Evolutionary conservation across 1,284 basidiomycete species (phyloP).

Genomic region (Austroboletus novae-zelandiae): DNA sequence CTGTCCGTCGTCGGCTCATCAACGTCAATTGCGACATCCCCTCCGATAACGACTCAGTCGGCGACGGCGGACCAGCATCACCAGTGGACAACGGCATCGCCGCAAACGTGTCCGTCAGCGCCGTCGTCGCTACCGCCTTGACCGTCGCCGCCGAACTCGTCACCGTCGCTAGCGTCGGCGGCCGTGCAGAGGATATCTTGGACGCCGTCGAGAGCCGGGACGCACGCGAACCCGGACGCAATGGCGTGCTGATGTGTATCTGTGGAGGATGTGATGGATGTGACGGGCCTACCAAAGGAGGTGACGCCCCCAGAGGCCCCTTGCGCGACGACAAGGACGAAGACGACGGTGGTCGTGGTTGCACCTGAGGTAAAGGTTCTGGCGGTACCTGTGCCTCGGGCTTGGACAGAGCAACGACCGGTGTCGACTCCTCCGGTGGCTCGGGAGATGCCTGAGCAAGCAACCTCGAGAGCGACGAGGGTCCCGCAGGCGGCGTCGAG

Average conservation of each 20-base stretch:
- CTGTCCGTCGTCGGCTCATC: slow-evolving; percentile 47
- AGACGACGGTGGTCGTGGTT: slow-evolving; percentile 30
- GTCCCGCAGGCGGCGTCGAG: slow-evolving; percentile 64
- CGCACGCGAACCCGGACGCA: slow-evolving; percentile 65
- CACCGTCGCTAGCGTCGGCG: slow-evolving; percentile 52
- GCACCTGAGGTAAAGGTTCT: slow-evolving; percentile 1
- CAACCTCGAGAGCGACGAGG: slow-evolving; percentile 71
- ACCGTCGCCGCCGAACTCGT: slow-evolving; percentile 37
- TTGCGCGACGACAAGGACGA: slow-evolving; percentile 35
- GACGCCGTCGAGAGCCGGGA: slow-evolving; percentile 66
- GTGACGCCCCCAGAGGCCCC: slow-evolving; percentile 15
- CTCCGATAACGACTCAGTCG: slow-evolving; percentile 55
- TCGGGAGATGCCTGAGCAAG: slow-evolving; percentile 66
- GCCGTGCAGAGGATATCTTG: slow-evolving; percentile 55
- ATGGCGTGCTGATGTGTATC: slow-evolving; percentile 46
- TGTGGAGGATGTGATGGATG: slow-evolving; percentile 22
- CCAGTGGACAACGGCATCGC: slow-evolving; percentile 38
- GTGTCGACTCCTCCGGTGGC: slow-evolving; percentile 18
- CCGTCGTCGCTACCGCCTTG: slow-evolving; percentile 69
- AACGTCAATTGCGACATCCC: slow-evolving; percentile 48
- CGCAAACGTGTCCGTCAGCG: slow-evolving; percentile 52
- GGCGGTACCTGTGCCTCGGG: slow-evolving; percentile 3
- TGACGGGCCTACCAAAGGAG: slow-evolving; percentile 22
- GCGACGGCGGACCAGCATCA: slow-evolving; percentile 48
- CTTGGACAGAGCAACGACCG: slow-evolving; percentile 32